Base-by-base conservation (phyloP, 768 basidiomycete genomes). In the Lenzites betulinus region DNA sequence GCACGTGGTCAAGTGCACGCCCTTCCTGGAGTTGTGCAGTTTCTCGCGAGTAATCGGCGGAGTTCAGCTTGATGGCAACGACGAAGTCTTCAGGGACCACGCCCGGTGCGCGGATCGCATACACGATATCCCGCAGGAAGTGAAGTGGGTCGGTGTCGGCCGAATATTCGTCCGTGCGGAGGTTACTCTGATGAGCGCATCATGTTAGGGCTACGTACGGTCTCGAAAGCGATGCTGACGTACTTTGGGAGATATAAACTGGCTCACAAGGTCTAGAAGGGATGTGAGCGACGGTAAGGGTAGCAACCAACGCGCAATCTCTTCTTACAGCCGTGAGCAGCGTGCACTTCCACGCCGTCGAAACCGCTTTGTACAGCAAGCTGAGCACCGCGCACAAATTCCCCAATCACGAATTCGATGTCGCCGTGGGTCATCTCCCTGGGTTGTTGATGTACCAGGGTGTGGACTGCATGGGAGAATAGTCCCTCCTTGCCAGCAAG, bases 331-430 rank as follows among this genome's bases (percentile, higher is more conserved):
- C 93, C 93, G 72, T 95, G 93, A 1, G 88, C 88, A 25, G 79
- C 88, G 70, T 97, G 95, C 11, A 98, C 62, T 67, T 97, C 84
- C 3, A 96, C 76, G 0, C 95, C 95, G 63, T 96, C 92, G 70
- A 94, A 95, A 0, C 92, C 92, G 41, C 88, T 75, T 54, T 81
- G 70, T 18, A 78, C 71, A 9, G 92, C 92, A 33, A 90, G 66
- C 42, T 73, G 67, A 0, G 93, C 91, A 6, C 88, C 91, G 41
- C 75, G 74, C 2, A 89, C 80, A 67, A 96, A 98, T 8, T 73
- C 76, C 1, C 77, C 75, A 0, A 92, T 80, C 7, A 86, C 81
- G 11, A 77, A 64, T 23, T 84, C 77, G 56, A 97, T 85, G 43
- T 94, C 91, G 0, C 65, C 54, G 2, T 74, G 36, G 0, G 79